phyloP scores from a whole-genome alignment of 2,329 filamentous ascomycete species.

The Microsporum audouinii region DNA sequence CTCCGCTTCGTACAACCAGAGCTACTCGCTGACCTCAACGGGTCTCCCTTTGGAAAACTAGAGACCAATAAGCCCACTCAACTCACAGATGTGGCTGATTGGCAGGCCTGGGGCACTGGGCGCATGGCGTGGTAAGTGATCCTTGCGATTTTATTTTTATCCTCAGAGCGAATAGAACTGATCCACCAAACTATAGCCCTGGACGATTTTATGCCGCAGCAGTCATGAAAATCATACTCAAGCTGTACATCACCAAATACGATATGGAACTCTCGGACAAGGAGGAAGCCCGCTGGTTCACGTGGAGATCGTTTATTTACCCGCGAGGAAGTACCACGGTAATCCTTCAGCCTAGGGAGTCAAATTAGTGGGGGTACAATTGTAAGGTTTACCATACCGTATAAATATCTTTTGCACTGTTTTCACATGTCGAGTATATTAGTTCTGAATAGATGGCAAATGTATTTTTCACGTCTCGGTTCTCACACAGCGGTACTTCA shows the following conservation, averaged over 20 bases:
- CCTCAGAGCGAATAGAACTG: neutral
- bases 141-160: neutral
- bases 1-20: neutral
- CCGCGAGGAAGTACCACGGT: neutral
- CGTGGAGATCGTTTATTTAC: neutral
- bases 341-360: neutral
- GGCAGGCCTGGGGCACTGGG: neutral
- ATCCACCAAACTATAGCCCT: neutral
- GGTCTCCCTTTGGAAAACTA: neutral
- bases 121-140: neutral
- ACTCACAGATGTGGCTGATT: neutral
- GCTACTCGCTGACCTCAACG: neutral
- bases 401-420: no score
- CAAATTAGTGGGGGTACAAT: no score
- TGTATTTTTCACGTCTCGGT: no score
- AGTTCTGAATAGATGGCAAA: no score
- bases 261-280: neutral
- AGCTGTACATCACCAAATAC: neutral
- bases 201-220: neutral
- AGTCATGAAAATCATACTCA: neutral
- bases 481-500: no score
- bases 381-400: no score
- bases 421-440: no score
- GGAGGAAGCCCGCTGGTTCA: neutral
- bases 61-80: neutral